Evolutionary conservation across 805 yeast genomes (phyloP).

Genomic region (Diddensiella caesifluorescens): DNA sequence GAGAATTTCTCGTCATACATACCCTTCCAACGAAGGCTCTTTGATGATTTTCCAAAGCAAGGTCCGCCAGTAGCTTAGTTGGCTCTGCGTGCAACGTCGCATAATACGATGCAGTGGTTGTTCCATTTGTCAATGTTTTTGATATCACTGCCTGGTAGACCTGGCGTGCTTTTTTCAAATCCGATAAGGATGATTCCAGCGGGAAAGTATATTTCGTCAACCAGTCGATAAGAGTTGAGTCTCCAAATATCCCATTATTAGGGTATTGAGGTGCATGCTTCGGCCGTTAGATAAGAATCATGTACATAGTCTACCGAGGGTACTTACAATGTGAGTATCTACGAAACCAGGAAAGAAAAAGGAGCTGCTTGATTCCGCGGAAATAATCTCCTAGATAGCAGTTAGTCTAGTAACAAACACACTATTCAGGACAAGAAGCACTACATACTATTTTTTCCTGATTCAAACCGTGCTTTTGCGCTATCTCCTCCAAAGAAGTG

Average conservation of each 20-base stretch:
- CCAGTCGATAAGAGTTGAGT: slow-evolving; percentile 85
- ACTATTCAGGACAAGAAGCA: not conserved
- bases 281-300: not conserved
- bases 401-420: not conserved
- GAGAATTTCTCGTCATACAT: slow-evolving; percentile 85
- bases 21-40: slow-evolving; percentile 89
- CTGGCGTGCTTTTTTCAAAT: slow-evolving; percentile 47
- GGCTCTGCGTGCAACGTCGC: slow-evolving; percentile 81
- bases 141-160: slow-evolving; percentile 65
- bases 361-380: slow-evolving; percentile 13
- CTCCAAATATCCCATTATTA: slow-evolving; percentile 77
- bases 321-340: slow-evolving; percentile 58
- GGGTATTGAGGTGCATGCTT: slow-evolving; percentile 79
- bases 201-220: slow-evolving; percentile 83
- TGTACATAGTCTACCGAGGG: not conserved
- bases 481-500: slow-evolving; percentile 29
- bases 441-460: not conserved
- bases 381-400: not conserved
- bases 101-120: slow-evolving; percentile 88
- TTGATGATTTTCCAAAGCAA: slow-evolving; percentile 65
- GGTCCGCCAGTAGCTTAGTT: slow-evolving; percentile 68
- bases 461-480: slow-evolving; percentile 20
- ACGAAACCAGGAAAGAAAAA: slow-evolving; percentile 81
- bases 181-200: slow-evolving; percentile 62
- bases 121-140: slow-evolving; percentile 71